A percentile compares a stretch with the other conserved stretches of the same genome.
Conservation (phyloP, 2,329 filamentous ascomycete genomes). For the Sarocladiaceae sp. region DNA sequence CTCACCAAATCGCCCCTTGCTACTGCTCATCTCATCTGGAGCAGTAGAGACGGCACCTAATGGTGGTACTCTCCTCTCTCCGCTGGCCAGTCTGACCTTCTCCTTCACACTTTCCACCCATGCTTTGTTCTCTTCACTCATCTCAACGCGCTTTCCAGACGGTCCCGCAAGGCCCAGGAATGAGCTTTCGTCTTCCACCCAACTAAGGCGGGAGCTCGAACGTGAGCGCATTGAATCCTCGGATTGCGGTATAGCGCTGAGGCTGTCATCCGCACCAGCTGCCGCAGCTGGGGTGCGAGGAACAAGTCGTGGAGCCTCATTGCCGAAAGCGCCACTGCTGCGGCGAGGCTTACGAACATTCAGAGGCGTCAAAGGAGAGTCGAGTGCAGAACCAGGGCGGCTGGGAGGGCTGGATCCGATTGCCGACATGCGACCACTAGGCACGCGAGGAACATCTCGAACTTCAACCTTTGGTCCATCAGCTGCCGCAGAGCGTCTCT, state of each 20-base stretch:
- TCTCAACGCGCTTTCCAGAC: slow-evolving; percentile 58
- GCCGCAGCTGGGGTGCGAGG: slow-evolving; percentile 41
- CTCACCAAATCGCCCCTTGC: slow-evolving; percentile 55
- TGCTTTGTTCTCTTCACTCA: slow-evolving; percentile 67
- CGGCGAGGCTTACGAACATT: slow-evolving; percentile 50
- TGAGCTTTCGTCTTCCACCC: slow-evolving; percentile 55
- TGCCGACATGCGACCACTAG: slow-evolving; percentile 22
- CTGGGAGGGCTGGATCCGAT: slow-evolving; percentile 35
- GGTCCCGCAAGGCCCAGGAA: slow-evolving; percentile 68
- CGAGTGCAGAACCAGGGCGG: slow-evolving; percentile 35
- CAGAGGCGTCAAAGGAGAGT: slow-evolving; percentile 44
- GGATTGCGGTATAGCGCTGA: slow-evolving; percentile 34
- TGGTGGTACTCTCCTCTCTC: slow-evolving; percentile 40
- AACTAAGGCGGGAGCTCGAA: slow-evolving; percentile 50
- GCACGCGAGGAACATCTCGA: slow-evolving; percentile 39
- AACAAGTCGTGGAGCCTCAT: slow-evolving; percentile 25
- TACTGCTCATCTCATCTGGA: slow-evolving; percentile 12
- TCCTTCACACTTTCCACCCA: slow-evolving; percentile 85
- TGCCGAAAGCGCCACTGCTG: slow-evolving; percentile 32
- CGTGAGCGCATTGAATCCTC: slow-evolving; percentile 42
- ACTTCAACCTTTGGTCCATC: slow-evolving; percentile 52
- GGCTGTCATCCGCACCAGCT: slow-evolving; percentile 14
- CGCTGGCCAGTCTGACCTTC: slow-evolving; percentile 68
- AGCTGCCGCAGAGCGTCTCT: slow-evolving; percentile 55
- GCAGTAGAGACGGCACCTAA: slow-evolving; percentile 13